Evolutionary conservation across 352 stramenopile genomes (phyloP), one percentile per base, ranked within the genome.

Genomic region (Thraustochytrium aureum): DNA sequence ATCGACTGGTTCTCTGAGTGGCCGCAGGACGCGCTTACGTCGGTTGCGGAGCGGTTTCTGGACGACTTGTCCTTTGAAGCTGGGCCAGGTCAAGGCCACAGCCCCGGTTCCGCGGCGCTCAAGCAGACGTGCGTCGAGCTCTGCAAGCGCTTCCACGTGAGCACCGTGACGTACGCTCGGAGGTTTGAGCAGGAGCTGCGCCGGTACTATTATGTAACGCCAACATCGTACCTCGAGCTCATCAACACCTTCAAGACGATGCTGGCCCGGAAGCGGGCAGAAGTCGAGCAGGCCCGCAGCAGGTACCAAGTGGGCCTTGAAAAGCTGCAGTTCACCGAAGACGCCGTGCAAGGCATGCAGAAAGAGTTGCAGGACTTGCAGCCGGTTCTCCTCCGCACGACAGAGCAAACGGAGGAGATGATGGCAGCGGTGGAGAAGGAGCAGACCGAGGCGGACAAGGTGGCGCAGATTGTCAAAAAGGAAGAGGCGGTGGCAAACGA

Each of bases 1-100:
- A 98, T 98, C 76, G 92, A 97, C 83, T 97, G 93, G 93, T 97
- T 97, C 83, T 95, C 90, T 1, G 91, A 93, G 30, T 97, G 93
- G 93, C 93, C 93, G 1, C 88, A 91, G 0, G 93, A 97, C 75
- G 93, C 93, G 2, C 86, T 97, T 0, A 75, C 94, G 89, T 59
- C 90, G 1, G 91, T 95, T 20, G 90, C 90, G 2, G 88, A 94
- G 45, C 92, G 92, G 41, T 94, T 95, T 67, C 82, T 95, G 26
- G 85, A 88, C 32, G 89, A 93, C 35, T 89, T 93, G 6, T 50
- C 7, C 56, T 64, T 64, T 26, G n/a, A 10, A 10, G n/a, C 10
- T 7, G 17, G 14, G 35, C 56, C 10, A 10, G 56, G 26, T n/a
- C 10, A 10, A 10, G 26, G 10, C 10, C 10, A 17, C 10, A n/a